These are phyloP conservation scores for Casuarina cunninghamiana DNA, from an alignment of 306 rosid genomes.

Conservation along the genomic window DNA sequence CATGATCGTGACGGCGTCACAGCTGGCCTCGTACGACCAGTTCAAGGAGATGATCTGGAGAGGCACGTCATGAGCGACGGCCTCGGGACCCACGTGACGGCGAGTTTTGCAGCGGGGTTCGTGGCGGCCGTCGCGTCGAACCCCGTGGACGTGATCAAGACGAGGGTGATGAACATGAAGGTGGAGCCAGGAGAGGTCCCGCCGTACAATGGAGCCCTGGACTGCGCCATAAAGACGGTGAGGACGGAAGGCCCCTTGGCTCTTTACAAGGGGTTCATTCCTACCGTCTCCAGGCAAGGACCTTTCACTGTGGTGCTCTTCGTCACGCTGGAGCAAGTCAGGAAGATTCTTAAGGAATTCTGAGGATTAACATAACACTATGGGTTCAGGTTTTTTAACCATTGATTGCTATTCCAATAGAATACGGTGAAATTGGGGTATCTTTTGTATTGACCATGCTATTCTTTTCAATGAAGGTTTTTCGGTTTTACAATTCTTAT, in stretches of 20 bases:
- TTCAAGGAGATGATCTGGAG: slow-evolving; percentile 68
- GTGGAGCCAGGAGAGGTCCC: slow-evolving; percentile 53
- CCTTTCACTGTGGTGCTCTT: slow-evolving; percentile 86
- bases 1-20: slow-evolving; percentile 93
- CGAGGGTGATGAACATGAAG: slow-evolving; percentile 90
- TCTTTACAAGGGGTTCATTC: slow-evolving; percentile 81
- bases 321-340: slow-evolving; percentile 81
- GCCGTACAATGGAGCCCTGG: slow-evolving; percentile 70
- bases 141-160: slow-evolving; percentile 88
- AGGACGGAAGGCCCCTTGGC: slow-evolving; percentile 79
- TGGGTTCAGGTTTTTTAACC: too few relatives aligned
- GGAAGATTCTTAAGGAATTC: slow-evolving; percentile 61
- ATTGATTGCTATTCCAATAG: too few relatives aligned
- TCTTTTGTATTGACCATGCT: too few relatives aligned
- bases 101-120: slow-evolving; percentile 86
- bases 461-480: too few relatives aligned
- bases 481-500: neutral
- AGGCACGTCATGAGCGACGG: slow-evolving; percentile 66
- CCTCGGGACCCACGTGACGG: slow-evolving; percentile 71
- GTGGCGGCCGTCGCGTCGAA: slow-evolving; percentile 91
- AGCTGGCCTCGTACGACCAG: slow-evolving; percentile 78
- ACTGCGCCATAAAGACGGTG: slow-evolving; percentile 73
- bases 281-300: slow-evolving; percentile 82
- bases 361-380: slow-evolving; percentile 5
- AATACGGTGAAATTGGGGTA: too few relatives aligned